Evolutionary conservation across 2,329 filamentous ascomycete genomes (phyloP).

Genomic region (Aspergillus sergii): DNA sequence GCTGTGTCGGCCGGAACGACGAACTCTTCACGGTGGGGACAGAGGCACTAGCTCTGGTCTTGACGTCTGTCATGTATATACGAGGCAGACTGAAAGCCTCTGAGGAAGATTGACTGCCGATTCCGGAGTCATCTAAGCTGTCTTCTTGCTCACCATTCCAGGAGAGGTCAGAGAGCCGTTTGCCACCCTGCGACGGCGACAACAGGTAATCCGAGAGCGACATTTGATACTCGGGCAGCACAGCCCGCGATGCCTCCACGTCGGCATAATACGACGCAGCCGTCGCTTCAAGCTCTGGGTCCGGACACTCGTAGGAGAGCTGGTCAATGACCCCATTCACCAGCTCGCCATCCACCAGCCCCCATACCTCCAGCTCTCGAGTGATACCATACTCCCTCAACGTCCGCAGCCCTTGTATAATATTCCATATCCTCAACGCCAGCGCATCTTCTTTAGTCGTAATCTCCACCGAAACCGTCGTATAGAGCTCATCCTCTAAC

Average conservation of each 20-base stretch:
- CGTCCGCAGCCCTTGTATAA: conserved; percentile 80
- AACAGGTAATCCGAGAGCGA: conserved; percentile 50
- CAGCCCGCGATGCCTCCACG: conserved; percentile 36
- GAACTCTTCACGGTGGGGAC: conserved; percentile 62
- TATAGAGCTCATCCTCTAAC: conserved; percentile 84
- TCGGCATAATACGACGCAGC: conserved; percentile 48
- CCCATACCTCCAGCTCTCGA: conserved; percentile 82
- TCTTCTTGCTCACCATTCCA: conserved; percentile 17
- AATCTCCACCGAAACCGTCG: conserved; percentile 71
- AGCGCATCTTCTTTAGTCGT: conserved; percentile 78
- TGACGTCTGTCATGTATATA: conserved; percentile 85
- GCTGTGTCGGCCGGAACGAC: conserved; percentile 72
- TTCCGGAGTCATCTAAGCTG: conserved; percentile 13
- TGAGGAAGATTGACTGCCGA: conserved; percentile 17
- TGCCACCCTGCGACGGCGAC: conserved; percentile 38
- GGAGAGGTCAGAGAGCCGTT: conserved; percentile 36
- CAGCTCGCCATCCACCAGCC: conserved; percentile 75
- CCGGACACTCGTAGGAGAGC: conserved; percentile 75
- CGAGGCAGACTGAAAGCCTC: conserved; percentile 33
- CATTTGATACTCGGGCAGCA: conserved; percentile 48
- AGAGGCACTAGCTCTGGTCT: conserved; percentile 69
- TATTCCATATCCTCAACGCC: conserved; percentile 84
- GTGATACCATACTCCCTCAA: conserved; percentile 71
- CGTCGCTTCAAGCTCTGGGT: conserved; percentile 68
- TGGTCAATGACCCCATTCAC: conserved; percentile 91